Percentiles rank a stretch among this genome's conserved stretches.
These are phyloP conservation scores for Funneliformis geosporum DNA, from an alignment of 192 early-diverging fungal genomes.

Conservation along the genomic window DNA sequence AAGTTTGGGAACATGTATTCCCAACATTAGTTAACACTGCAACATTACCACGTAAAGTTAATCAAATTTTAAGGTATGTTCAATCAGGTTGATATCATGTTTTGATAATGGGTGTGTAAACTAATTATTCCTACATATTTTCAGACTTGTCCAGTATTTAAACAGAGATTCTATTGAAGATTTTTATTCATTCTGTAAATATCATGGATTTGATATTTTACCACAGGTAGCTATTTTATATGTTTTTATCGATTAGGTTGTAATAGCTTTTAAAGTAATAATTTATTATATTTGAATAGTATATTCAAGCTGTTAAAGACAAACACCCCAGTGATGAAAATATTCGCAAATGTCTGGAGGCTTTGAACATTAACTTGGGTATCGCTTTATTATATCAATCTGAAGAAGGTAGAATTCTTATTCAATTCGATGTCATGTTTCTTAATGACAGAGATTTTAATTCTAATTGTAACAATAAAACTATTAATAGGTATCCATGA, in stretches of 20 bases:
- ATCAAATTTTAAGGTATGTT: background rate
- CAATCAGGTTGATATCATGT: background rate
- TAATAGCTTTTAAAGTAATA: background rate
- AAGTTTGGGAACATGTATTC: conserved; percentile 3
- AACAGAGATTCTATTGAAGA: conserved; percentile 28
- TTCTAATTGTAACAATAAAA: background rate
- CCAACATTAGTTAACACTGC: background rate
- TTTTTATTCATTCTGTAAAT: conserved; percentile 22
- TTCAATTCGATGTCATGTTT: background rate
- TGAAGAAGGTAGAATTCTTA: conserved; percentile 19
- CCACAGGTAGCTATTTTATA: conserved; percentile 13
- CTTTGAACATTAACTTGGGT: conserved; percentile 2
- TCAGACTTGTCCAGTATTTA: conserved; percentile 20
- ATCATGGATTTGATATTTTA: conserved; percentile 19
- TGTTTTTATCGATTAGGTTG: background rate
- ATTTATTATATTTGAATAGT: background rate
- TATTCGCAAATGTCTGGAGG: conserved; percentile 25
- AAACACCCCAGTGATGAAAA: conserved; percentile 19
- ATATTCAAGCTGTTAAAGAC: conserved; percentile 15
- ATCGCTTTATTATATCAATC: background rate
- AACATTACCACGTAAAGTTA: background rate
- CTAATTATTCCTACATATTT: background rate
- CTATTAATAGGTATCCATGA: background rate
- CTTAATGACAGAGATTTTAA: background rate
- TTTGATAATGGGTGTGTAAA: background rate